These are phyloP conservation scores for Sisymbrium irio DNA, from an alignment of 345 rosid genomes.

Conservation along the genomic window DNA sequence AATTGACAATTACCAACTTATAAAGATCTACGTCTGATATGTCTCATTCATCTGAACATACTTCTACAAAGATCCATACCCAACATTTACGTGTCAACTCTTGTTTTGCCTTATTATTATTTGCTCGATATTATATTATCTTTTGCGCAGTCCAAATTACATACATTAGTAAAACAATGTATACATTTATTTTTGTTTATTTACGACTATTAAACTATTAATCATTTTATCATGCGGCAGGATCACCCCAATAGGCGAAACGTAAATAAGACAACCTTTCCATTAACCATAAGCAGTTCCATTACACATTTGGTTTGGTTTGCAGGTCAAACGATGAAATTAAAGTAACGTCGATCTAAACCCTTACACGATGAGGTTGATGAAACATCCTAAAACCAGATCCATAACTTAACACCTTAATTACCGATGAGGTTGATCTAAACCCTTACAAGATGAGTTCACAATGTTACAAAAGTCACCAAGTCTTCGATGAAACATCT, in stretches of 20 bases:
- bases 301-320: constrained; percentile 6
- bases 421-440: neutral
- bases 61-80: too few relatives aligned
- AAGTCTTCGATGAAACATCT: neutral
- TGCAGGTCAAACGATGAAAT: neutral
- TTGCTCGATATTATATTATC: neutral
- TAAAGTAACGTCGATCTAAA: neutral
- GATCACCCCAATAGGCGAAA: neutral
- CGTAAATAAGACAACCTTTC: neutral
- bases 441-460: neutral
- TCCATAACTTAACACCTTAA: constrained; percentile 5
- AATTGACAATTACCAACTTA: too few relatives aligned
- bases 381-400: constrained; percentile 2
- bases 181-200: neutral
- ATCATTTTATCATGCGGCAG: neutral
- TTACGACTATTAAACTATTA: neutral
- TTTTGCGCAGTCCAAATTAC: neutral
- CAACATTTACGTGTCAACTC: constrained; percentile 12
- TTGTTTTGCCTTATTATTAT: neutral
- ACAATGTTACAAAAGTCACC: constrained; percentile 3
- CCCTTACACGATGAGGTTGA: neutral
- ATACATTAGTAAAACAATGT: neutral
- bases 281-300: neutral
- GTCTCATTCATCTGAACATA: too few relatives aligned
- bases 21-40: too few relatives aligned